A percentile compares a stretch with the other conserved stretches of the same genome.
Evolutionary conservation across 1,139 yeast genomes (phyloP).

Genomic region (Scheffersomyces titani): DNA sequence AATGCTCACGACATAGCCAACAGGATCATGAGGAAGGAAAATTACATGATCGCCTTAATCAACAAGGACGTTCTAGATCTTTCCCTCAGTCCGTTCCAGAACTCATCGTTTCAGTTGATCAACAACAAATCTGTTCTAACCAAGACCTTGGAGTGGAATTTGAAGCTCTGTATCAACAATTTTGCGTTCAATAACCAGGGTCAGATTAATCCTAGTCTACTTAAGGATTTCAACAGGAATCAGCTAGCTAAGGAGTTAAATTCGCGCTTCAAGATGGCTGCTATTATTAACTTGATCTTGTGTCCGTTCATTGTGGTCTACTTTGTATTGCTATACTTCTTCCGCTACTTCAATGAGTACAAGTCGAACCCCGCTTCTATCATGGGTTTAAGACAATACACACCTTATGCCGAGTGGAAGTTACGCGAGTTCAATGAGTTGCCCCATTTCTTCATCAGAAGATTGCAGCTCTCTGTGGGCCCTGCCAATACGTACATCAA

Average conservation of each 20-base stretch:
- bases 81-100: conserved; percentile 37
- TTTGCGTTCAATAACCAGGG: conserved; percentile 84
- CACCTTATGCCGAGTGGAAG: conserved; percentile 95
- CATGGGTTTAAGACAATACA: conserved; percentile 78
- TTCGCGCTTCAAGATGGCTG: conserved; percentile 84
- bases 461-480: conserved; percentile 74
- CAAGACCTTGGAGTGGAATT: conserved; percentile 90
- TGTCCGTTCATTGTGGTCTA: conserved; percentile 88
- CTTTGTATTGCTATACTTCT: conserved; percentile 78
- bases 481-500: conserved; percentile 83
- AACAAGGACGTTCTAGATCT: conserved; percentile 76
- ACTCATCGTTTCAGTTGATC: conserved; percentile 16
- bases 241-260: conserved; percentile 68
- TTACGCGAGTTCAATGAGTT: conserved; percentile 91
- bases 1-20: conserved; percentile 96
- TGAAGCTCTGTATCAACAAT: conserved; percentile 84
- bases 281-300: conserved; percentile 73
- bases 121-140: conserved; percentile 56
- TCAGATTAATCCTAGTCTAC: conserved; percentile 70
- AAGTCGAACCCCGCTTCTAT: conserved; percentile 84
- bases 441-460: conserved; percentile 78
- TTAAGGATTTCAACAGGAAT: conserved; percentile 72
- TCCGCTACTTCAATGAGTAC: conserved; percentile 90
- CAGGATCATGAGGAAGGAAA: conserved; percentile 92
- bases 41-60: conserved; percentile 85